phyloP scores from a whole-genome alignment of 1,139 yeast species.

The Candida gigantensis region DNA sequence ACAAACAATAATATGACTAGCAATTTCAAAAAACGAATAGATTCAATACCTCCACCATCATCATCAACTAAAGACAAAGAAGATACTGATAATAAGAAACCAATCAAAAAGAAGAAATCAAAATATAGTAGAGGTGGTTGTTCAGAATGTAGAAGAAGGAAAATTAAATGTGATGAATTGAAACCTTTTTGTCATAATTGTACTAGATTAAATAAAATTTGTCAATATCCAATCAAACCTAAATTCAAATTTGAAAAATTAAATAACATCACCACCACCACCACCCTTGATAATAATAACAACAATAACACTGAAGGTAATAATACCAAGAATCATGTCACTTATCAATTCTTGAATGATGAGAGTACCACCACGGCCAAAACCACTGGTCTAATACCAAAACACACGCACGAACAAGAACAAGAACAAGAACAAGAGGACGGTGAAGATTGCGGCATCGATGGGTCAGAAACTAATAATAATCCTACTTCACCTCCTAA shows the following conservation, averaged over 20 bases:
- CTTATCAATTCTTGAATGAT: background rate
- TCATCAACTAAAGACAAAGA: too few species aligned
- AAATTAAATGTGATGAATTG: conserved; percentile 51
- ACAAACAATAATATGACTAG: too few species aligned
- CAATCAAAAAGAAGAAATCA: conserved; percentile 41
- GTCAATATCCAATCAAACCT: conserved; percentile 42
- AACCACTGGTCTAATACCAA: too few species aligned
- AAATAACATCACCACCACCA: conserved; percentile 1
- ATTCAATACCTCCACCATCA: too few species aligned
- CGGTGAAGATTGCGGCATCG: background rate
- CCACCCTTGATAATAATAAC: conserved; percentile 3
- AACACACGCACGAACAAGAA: background rate
- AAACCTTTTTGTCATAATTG: conserved; percentile 44
- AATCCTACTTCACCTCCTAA: background rate
- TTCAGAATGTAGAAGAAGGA: conserved; percentile 60
- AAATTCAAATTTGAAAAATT: conserved; percentile 27
- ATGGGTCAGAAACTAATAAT: background rate
- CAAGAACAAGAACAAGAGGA: background rate
- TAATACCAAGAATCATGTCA: background rate
- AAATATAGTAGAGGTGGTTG: conserved; percentile 65
- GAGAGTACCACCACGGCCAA: too few species aligned
- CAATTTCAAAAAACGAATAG: too few species aligned
- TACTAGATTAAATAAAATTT: conserved; percentile 45
- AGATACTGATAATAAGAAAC: conserved; percentile 2
- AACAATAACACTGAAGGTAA: background rate